A percentile compares a stretch with the other conserved stretches of the same genome.
phyloP scores from a whole-genome alignment of 2,329 filamentous ascomycete genomes.

The Ophiosphaerella korrae region DNA sequence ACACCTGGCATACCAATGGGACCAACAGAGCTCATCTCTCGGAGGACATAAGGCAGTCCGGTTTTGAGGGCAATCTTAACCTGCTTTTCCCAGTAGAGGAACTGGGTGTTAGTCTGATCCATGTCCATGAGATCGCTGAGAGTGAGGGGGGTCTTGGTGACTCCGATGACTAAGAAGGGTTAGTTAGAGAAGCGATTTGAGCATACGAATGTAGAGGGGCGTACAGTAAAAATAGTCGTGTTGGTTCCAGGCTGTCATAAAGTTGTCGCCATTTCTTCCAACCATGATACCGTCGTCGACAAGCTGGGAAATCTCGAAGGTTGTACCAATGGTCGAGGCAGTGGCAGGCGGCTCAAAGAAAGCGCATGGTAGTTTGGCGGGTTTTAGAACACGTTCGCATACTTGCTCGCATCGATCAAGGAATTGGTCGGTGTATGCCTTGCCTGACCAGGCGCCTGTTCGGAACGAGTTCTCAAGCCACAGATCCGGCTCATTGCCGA shows the following conservation, averaged over 20 bases:
- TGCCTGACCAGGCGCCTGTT: constrained; percentile 51
- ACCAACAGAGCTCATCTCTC: constrained; percentile 59
- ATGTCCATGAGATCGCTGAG: constrained; percentile 54
- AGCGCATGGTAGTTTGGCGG: constrained; percentile 46
- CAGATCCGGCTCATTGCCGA: constrained; percentile 53
- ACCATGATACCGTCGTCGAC: constrained; percentile 48
- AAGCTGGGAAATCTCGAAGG: constrained; percentile 54
- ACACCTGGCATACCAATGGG: constrained; percentile 55
- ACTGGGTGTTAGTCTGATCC: constrained; percentile 54
- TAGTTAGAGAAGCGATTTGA: constrained; percentile 9
- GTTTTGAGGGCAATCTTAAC: constrained; percentile 50
- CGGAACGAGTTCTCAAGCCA: constrained; percentile 54
- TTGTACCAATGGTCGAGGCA: constrained; percentile 57
- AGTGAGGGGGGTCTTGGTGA: constrained; percentile 52
- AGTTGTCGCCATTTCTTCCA: constrained; percentile 44
- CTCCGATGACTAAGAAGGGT: constrained; percentile 49
- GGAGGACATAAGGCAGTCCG: constrained; percentile 54
- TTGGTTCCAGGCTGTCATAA: constrained; percentile 56
- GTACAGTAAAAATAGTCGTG: constrained; percentile 60
- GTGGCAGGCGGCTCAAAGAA: constrained; percentile 58
- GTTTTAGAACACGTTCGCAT: constrained; percentile 53
- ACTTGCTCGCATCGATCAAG: constrained; percentile 52
- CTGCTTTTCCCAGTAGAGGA: constrained; percentile 54
- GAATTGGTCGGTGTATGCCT: constrained; percentile 54
- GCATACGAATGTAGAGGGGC: constrained; percentile 3